phyloP scores from a whole-genome alignment of 192 early-diverging fungal genomes.

The Gamsiella multidivaricata region DNA sequence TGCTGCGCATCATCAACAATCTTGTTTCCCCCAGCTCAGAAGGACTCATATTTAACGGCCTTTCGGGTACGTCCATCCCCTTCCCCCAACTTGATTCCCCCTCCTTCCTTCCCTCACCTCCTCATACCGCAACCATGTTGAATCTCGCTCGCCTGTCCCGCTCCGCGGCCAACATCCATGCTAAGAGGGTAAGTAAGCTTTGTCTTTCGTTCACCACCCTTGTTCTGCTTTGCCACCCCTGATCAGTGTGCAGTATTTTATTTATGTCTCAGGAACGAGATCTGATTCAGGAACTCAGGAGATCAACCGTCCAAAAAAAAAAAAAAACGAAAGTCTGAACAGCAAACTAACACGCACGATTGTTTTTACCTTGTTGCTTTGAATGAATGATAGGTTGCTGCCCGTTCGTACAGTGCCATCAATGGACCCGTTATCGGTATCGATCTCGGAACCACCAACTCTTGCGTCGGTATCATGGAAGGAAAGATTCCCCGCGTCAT shows the following conservation, averaged over 20 bases:
- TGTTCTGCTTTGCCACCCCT: neutral
- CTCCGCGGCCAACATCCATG: conserved; percentile 24
- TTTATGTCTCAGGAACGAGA: neutral
- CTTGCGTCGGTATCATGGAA: conserved; percentile 98
- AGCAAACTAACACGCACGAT: neutral
- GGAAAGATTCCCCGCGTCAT: conserved; percentile 97
- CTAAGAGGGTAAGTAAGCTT: conserved; percentile 27
- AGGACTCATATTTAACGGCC: neutral
- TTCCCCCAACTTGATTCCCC: conserved; percentile 13
- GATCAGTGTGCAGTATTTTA: conserved; percentile 5
- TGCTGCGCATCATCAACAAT: conserved; percentile 18
- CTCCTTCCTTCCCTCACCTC: neutral
- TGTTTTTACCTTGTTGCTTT: neutral
- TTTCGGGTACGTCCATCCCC: neutral
- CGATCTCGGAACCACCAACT: conserved; percentile 99
- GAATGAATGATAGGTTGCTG: conserved; percentile 9
- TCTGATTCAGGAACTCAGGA: conserved; percentile 14
- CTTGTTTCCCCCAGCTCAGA: too few relatives aligned
- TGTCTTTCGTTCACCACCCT: neutral
- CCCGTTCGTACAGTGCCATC: conserved; percentile 58
- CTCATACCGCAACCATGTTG: conserved; percentile 26
- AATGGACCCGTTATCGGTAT: conserved; percentile 95
- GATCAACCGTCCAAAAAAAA: neutral
- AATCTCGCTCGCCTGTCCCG: conserved; percentile 53
- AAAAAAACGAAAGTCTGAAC: neutral